These are phyloP conservation scores for Colletotrichum sp. DNA, from an alignment of 2,329 filamentous ascomycete genomes.

Conservation along the genomic window DNA sequence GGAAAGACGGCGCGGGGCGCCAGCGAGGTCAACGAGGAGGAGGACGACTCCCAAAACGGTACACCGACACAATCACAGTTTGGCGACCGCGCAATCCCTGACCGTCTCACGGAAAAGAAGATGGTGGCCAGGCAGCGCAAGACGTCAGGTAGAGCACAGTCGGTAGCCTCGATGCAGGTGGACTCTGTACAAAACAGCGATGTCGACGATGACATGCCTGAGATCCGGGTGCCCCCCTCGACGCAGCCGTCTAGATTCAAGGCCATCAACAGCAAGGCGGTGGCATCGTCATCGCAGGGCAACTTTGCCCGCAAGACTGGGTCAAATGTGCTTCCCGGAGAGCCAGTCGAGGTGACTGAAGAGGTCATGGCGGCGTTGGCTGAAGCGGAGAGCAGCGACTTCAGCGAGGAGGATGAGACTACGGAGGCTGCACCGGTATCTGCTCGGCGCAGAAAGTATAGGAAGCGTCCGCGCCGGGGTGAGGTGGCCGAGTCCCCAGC, in stretches of 20 bases:
- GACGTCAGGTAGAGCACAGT: not conserved
- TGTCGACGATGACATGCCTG: conserved; percentile 16
- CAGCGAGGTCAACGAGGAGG: not conserved
- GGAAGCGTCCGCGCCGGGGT: not conserved
- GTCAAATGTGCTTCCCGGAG: not conserved
- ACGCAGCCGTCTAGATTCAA: not conserved
- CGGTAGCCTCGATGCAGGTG: not conserved
- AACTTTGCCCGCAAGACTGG: conserved; percentile 13
- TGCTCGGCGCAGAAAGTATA: not conserved
- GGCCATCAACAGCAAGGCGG: not conserved
- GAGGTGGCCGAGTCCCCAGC: not conserved
- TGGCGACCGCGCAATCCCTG: not conserved
- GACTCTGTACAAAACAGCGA: conserved; percentile 13
- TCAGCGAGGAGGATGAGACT: not conserved
- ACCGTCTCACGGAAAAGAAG: conserved; percentile 9
- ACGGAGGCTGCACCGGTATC: not conserved
- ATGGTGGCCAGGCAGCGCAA: not conserved
- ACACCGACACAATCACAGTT: not conserved
- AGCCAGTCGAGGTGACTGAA: not conserved
- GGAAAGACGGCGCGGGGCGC: not conserved
- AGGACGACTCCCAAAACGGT: not conserved
- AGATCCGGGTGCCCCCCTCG: conserved; percentile 4
- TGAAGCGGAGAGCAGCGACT: not conserved
- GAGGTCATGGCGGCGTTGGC: not conserved
- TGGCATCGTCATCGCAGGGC: not conserved